phyloP scores from a whole-genome alignment of 495 filamentous ascomycete species.

The Neurospora hispaniola region DNA sequence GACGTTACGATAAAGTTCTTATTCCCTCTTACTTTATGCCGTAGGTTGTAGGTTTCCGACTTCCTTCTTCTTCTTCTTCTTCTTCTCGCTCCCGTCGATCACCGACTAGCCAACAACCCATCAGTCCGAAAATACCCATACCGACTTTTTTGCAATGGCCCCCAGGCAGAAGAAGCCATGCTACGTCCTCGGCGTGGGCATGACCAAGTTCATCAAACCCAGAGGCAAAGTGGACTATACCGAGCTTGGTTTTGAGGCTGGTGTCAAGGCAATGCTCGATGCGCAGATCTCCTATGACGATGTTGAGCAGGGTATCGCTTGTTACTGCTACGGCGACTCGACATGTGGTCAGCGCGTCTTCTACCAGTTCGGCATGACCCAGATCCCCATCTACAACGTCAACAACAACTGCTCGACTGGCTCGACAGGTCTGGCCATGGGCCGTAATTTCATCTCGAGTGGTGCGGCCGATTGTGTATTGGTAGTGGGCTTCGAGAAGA shows the following conservation, averaged over 20 bases:
- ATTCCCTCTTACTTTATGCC: not conserved
- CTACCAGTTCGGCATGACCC: slow-evolving; percentile 97
- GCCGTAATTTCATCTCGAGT: slow-evolving; percentile 64
- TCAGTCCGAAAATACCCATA: not conserved
- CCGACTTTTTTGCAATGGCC: slow-evolving; percentile 23
- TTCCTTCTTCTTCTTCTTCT: not conserved
- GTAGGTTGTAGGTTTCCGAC: not conserved
- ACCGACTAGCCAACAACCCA: not conserved
- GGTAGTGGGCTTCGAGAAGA: slow-evolving; percentile 96
- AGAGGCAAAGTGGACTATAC: slow-evolving; percentile 83
- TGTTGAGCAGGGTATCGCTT: slow-evolving; percentile 90
- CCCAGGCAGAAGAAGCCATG: slow-evolving; percentile 34
- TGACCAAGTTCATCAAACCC: slow-evolving; percentile 99
- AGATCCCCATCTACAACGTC: slow-evolving; percentile 92
- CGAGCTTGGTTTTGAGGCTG: slow-evolving; percentile 88
- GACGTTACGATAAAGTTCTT: not conserved
- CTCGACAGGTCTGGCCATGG: slow-evolving; percentile 78
- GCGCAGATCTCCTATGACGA: slow-evolving; percentile 95
- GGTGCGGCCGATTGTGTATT: slow-evolving; percentile 78
- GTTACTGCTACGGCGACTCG: slow-evolving; percentile 93
- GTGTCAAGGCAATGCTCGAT: slow-evolving; percentile 90
- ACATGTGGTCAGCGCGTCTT: slow-evolving; percentile 95
- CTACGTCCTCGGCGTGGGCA: slow-evolving; percentile 93
- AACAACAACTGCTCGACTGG: slow-evolving; percentile 99
- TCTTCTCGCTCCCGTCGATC: not conserved